Base-by-base conservation (phyloP, 108 stramenopile genomes). In the Skeletonema grethae region DNA sequence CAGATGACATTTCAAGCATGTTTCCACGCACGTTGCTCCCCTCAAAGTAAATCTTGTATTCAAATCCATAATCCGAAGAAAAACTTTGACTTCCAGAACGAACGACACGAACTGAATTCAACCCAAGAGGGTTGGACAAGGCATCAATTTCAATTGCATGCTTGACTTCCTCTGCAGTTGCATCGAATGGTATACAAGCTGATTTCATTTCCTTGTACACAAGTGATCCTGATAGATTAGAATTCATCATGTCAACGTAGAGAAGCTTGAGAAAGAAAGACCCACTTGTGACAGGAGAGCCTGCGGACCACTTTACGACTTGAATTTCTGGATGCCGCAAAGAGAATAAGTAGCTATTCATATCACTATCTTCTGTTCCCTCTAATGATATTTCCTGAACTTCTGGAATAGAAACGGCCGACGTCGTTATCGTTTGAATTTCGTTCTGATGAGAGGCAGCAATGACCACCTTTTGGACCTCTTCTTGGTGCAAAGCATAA, bases 371-470 rank as follows among this genome's bases (percentile, higher is more conserved):
- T 50, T 53, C 62, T 15, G 65, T 61, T 8, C 73, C 68, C 35
- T 22, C 68, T 11, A 83, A 45, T 11, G 67, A 60, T 36, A 94
- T 63, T 63, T 88, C 85, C 70, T 95, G 94, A 15, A 92, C 86
- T 77, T 90, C 92, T 13, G 76, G 85, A 18, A 92, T 80, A 7
- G 43, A 53, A 5, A 86, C 63, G 34, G 92, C 89, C 1, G 82
- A 64, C n/a, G 90, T 89, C 30, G 75, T 70, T 58, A 95, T 76
- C 48, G 65, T 48, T 59, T 95, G 94, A 57, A 95, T 74, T 60
- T 95, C 94, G 58, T 84, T 77, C 28, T 69, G 62, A 69, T 90
- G 90, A 32, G 81, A 60, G 18, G 94, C 92, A 22, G 85, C 86
- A 25, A 93, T 36, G 7, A 72, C 77, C 43, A 95, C 50, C 9